Evolutionary conservation across 2,329 filamentous ascomycete genomes (phyloP).

Genomic region (Fusarium sp.): DNA sequence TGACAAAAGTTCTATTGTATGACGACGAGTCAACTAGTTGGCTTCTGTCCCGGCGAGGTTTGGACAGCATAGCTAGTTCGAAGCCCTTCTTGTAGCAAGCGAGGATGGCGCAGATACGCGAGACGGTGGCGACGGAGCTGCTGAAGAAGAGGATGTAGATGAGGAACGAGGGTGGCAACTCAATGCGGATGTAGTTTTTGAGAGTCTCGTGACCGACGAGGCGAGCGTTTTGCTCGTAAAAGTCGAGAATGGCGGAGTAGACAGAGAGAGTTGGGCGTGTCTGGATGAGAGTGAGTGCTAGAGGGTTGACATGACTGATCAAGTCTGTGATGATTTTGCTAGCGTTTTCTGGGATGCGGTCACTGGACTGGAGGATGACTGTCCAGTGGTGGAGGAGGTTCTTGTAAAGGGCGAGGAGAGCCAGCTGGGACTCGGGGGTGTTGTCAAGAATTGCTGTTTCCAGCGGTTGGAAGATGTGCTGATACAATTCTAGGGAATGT

Average conservation of each 20-base stretch:
- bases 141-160: constrained; percentile 80
- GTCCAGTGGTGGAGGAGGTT: constrained; percentile 73
- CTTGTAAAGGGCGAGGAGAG: constrained; percentile 76
- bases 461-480: constrained; percentile 61
- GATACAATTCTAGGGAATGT: constrained; percentile 60
- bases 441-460: constrained; percentile 65
- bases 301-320: constrained; percentile 62
- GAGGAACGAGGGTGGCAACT: constrained; percentile 74
- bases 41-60: constrained; percentile 44
- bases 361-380: constrained; percentile 55
- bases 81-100: constrained; percentile 80
- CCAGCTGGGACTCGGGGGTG: constrained; percentile 63
- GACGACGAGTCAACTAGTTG: constrained; percentile 50
- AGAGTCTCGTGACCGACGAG: constrained; percentile 65
- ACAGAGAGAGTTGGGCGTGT: constrained; percentile 56
- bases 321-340: constrained; percentile 56
- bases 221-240: constrained; percentile 73
- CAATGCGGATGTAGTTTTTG: constrained; percentile 70
- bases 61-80: constrained; percentile 69
- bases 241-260: constrained; percentile 72
- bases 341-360: constrained; percentile 51
- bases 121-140: constrained; percentile 71
- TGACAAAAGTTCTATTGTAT: constrained; percentile 71
- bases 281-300: constrained; percentile 72
- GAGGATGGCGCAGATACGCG: constrained; percentile 77